Evolutionary conservation across 2,329 filamentous ascomycete species (phyloP), one percentile per base, ranked within the genome.

Genomic region (Daldinia sp.): DNA sequence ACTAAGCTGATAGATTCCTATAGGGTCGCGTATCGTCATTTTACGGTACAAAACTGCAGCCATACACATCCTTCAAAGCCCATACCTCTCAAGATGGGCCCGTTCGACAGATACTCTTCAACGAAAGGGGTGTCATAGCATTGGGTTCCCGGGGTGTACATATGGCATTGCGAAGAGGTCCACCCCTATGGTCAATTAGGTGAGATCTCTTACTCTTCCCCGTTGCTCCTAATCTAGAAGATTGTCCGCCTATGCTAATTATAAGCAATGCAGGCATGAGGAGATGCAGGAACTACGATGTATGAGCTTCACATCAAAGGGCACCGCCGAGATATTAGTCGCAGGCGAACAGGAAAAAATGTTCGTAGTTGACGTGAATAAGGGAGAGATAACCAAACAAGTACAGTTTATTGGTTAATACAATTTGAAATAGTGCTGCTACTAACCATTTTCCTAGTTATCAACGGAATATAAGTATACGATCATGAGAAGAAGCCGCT

Each of bases 251-350:
- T 15, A 57, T 65, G 72, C 60, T 71, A 20, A 71, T 62, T 13
- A 6, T 37, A 10, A 44, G 44, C 30, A 42, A 50, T 73, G 72
- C 71, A 92, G 90, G 71, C 86, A 89, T 76, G 84, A 89, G 30
- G 91, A 92, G 63, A 97, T 98, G 91, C 89, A 87, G 71, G 93
- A 98, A 77, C 83, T 99, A 71, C 89, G 90, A 74, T 98, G 96
- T 80, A 98, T 98, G 94, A 95, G 92, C 78, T 98, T 97, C 78
- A 97, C 93, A 1, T 94, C 93, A 30, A 94, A 94, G 76, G 92
- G 92, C 7, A 93, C 92, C 28, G 87, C 88, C 13, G 92, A 97
- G 76, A 90, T 99, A 64, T 83, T 99, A 20, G 92, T 95, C 37
- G 96, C 94, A 53, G 96, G 96, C 53, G 88, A 91, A 73, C 96